Conservation (phyloP, 805 yeast genomes). For the Metschnikowia picachoensis region DNA sequence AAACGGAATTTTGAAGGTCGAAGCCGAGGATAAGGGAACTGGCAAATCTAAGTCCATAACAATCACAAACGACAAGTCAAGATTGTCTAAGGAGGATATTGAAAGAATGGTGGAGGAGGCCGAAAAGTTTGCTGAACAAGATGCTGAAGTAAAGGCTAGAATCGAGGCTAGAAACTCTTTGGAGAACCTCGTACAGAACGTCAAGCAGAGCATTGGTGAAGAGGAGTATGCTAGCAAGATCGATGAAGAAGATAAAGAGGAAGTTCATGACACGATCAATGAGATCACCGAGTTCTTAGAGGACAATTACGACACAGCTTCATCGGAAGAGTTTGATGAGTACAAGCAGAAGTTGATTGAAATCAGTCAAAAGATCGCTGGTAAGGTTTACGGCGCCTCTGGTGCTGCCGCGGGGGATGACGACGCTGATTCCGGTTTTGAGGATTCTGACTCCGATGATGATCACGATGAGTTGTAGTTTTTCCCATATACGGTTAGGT, state of each 20-base stretch:
- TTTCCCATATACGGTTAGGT: background rate
- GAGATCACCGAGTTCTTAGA: slow-evolving; percentile 80
- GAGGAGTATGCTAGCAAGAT: slow-evolving; percentile 46
- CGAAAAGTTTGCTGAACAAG: slow-evolving; percentile 21
- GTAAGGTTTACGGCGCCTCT: slow-evolving; percentile 58
- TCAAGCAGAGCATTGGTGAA: slow-evolving; percentile 14
- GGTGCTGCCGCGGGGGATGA: slow-evolving; percentile 42
- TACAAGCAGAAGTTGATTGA: slow-evolving; percentile 79
- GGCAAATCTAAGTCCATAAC: slow-evolving; percentile 21
- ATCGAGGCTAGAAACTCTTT: slow-evolving; percentile 20
- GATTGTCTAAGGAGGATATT: slow-evolving; percentile 21
- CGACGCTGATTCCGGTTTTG: slow-evolving; percentile 29
- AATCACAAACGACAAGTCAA: slow-evolving; percentile 19
- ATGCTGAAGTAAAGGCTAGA: slow-evolving; percentile 19
- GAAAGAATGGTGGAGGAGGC: slow-evolving; percentile 22
- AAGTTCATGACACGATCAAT: slow-evolving; percentile 78
- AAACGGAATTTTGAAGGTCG: slow-evolving; percentile 21
- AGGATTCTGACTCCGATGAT: slow-evolving; percentile 38
- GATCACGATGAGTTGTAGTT: slow-evolving; percentile 43
- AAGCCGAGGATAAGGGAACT: slow-evolving; percentile 21
- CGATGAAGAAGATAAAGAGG: slow-evolving; percentile 87
- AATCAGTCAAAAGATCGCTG: slow-evolving; percentile 87
- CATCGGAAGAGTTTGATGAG: slow-evolving; percentile 90
- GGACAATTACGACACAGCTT: slow-evolving; percentile 78
- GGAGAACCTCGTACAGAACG: slow-evolving; percentile 17